Base-by-base conservation (phyloP, 164 flowering plant species). In the Malania oleifera region DNA sequence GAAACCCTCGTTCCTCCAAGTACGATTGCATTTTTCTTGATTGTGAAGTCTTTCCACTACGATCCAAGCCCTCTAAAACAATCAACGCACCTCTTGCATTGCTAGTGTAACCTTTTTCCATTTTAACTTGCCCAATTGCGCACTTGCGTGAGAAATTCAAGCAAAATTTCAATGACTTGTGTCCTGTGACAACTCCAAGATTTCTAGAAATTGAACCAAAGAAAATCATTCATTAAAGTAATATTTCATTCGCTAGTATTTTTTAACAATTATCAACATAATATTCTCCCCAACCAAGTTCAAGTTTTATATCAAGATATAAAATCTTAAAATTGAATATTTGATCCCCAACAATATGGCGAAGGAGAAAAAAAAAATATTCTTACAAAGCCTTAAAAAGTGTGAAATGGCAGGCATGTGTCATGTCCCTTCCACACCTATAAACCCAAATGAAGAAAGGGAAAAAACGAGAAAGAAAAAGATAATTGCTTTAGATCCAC, bases 61-160 rank as follows among this genome's bases (percentile, higher is more conserved):
- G 84, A 64, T 87, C 96, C 67, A 87, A 66, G n/a, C 96, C 96
- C 80, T 87, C 91, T 37, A 87, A 65, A 73, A 87, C 86, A 69
- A 85, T 70, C 57, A 87, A 71, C 7, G 95, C 87, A 56, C 96
- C 96, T 60, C 96, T 77, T 1, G 81, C 61, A 6, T 63, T 72
- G 34, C 65, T 59, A 22, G 3, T 60, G 8, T 48, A 40, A 54
- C 46, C 47, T 25, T 51, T 65, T 7, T 66, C 80, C 87, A 84
- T 83, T 60, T 68, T 66, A 56, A 74, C 59, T 22, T 65, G 35
- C 51, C 73, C 63, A 40, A 27, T 23, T 47, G 65, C 67, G 51
- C 61, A 55, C 67, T 62, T 69, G 26, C 12, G 12, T 11, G 31
- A 43, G 26, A 52, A 60, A 7, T 45, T 61, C 57, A 52, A 46